These are phyloP conservation scores for Ogataea ganodermae DNA, from an alignment of 805 yeast species.

Conservation along the genomic window DNA sequence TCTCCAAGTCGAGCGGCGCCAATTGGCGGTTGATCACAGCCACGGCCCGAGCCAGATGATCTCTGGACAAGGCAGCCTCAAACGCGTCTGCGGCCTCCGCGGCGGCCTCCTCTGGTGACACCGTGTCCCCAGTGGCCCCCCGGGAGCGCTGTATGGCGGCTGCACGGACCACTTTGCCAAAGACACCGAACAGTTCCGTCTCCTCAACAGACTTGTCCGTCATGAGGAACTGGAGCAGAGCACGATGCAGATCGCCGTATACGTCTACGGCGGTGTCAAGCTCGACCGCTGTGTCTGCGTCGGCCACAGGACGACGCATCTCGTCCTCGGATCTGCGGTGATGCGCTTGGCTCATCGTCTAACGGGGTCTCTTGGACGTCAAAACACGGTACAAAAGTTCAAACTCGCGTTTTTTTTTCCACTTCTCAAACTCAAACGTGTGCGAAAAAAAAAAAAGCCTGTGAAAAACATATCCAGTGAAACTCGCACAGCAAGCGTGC, in stretches of 20 bases:
- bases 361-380: not conserved
- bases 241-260: conserved; percentile 19
- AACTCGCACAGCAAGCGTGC: too few relatives aligned
- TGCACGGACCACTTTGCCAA: conserved; percentile 10
- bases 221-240: conserved; percentile 20
- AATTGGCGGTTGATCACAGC: conserved; percentile 32
- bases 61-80: not conserved
- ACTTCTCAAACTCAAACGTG: too few relatives aligned
- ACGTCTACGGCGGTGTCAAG: not conserved
- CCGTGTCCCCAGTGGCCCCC: not conserved
- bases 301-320: too few relatives aligned
- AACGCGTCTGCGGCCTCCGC: not conserved
- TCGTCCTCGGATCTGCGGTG: not conserved
- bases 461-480: too few relatives aligned
- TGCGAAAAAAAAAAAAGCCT: too few relatives aligned
- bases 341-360: not conserved
- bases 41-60: conserved; percentile 17
- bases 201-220: conserved; percentile 15
- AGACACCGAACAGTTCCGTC: conserved; percentile 12
- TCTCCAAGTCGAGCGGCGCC: conserved; percentile 42
- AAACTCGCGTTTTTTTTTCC: too few relatives aligned
- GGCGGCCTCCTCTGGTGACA: not conserved
- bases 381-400: too few relatives aligned
- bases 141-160: not conserved
- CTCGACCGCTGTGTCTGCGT: not conserved